Conservation (phyloP, 768 basidiomycete genomes). For the Brasilioporus rufonigricans region DNA sequence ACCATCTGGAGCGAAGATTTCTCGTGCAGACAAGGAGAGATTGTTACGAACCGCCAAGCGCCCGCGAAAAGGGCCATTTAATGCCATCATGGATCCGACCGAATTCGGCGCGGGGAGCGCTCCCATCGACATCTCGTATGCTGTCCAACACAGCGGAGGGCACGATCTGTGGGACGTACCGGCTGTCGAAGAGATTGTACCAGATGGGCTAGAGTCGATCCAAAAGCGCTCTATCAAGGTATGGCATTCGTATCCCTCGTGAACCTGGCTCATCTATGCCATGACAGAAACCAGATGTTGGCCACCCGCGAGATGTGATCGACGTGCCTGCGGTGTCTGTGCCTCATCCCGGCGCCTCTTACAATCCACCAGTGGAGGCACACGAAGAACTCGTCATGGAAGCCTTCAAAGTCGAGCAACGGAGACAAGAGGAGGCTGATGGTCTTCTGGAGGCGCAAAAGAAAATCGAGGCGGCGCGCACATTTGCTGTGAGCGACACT, state of each 20-base stretch:
- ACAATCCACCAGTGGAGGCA: slow-evolving; percentile 77
- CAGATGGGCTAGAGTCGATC: slow-evolving; percentile 39
- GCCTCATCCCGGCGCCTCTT: slow-evolving; percentile 84
- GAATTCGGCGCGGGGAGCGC: slow-evolving; percentile 68
- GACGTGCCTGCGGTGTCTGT: slow-evolving; percentile 61
- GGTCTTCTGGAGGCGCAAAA: slow-evolving; percentile 52
- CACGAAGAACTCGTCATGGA: slow-evolving; percentile 68
- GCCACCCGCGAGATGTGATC: slow-evolving; percentile 51
- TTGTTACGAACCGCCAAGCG: slow-evolving; percentile 76
- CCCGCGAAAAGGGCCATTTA: slow-evolving; percentile 69
- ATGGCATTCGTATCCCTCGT: not conserved
- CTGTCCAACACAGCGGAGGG: slow-evolving; percentile 58
- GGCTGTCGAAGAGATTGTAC: slow-evolving; percentile 36
- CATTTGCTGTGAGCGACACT: slow-evolving; percentile 29
- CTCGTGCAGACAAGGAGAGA: slow-evolving; percentile 68
- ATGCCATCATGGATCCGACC: slow-evolving; percentile 64
- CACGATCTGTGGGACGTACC: slow-evolving; percentile 61
- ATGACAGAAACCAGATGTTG: slow-evolving; percentile 47
- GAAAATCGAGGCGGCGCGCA: slow-evolving; percentile 51
- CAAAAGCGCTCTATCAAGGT: slow-evolving; percentile 55
- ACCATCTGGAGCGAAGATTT: slow-evolving; percentile 39
- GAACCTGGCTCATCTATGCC: not conserved
- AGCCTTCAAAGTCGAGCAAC: slow-evolving; percentile 67
- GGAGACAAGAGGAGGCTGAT: slow-evolving; percentile 50
- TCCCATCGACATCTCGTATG: slow-evolving; percentile 60